Evolutionary conservation across 73 alveolate species (phyloP).

Genomic region (Paramecium pentaurelia): DNA sequence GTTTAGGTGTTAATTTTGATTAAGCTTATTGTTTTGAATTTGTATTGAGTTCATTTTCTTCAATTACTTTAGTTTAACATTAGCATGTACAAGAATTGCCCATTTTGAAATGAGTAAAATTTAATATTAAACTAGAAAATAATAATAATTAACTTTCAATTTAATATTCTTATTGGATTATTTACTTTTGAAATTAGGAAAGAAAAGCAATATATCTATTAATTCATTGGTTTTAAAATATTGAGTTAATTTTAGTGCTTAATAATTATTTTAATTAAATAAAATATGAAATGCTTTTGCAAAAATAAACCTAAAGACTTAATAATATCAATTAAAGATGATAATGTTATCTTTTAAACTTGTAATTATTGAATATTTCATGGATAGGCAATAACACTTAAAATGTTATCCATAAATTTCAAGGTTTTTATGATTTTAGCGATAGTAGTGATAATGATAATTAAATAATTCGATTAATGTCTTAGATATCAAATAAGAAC

Average conservation of each 20-base stretch:
- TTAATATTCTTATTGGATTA: background rate
- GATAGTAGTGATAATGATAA: background rate
- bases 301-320: background rate
- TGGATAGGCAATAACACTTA: background rate
- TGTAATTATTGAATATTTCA: background rate
- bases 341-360: background rate
- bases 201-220: background rate
- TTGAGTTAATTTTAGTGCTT: background rate
- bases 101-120: background rate
- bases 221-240: background rate
- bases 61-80: background rate
- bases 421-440: background rate
- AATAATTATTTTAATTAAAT: background rate
- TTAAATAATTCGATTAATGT: background rate
- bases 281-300: background rate
- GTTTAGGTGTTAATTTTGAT: background rate
- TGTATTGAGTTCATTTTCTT: background rate
- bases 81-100: slow-evolving; percentile 50
- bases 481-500: background rate
- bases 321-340: background rate
- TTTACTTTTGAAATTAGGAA: background rate
- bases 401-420: background rate
- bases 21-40: background rate
- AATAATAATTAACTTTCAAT: background rate
- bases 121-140: background rate